Conservation (phyloP, 1,284 basidiomycete genomes). For the Microbotryomycetes sp. region DNA sequence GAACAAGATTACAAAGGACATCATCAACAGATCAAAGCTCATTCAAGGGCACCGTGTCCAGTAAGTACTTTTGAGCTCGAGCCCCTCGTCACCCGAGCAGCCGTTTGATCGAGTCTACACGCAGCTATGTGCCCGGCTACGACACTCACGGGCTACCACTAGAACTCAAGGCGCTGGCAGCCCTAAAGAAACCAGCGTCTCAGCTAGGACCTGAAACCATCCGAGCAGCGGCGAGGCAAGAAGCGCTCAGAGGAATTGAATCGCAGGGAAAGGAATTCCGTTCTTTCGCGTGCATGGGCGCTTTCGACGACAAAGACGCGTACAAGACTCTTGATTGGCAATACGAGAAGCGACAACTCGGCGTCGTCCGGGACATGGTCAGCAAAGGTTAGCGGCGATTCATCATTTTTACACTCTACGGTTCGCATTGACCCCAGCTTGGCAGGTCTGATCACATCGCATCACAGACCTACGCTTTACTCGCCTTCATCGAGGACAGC, state of each 20-base stretch:
- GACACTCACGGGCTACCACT: conserved; percentile 98
- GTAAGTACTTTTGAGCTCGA: conserved; percentile 48
- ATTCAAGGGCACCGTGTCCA: conserved; percentile 70
- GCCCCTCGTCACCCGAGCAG: not conserved
- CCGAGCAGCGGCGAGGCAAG: conserved; percentile 61
- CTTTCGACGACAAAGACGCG: conserved; percentile 63
- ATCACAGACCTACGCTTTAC: conserved; percentile 86
- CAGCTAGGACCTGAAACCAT: conserved; percentile 57
- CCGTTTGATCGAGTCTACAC: not conserved
- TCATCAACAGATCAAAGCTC: conserved; percentile 85
- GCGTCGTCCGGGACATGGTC: conserved; percentile 83
- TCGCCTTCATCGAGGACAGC: conserved; percentile 93
- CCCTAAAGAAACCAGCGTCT: conserved; percentile 50
- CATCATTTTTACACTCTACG: not conserved
- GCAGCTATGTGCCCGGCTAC: conserved; percentile 90
- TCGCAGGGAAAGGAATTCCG: conserved; percentile 74
- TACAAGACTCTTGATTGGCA: conserved; percentile 63
- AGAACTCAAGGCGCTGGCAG: conserved; percentile 73
- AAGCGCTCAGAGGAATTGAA: conserved; percentile 67
- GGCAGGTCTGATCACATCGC: conserved; percentile 71
- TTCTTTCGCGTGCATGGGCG: conserved; percentile 83
- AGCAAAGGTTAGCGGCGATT: conserved; percentile 53
- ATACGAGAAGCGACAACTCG: conserved; percentile 84
- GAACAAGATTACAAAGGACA: conserved; percentile 96
- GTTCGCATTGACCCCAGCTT: not conserved